Evolutionary conservation across 2,329 filamentous ascomycete genomes (phyloP), one percentile per base, ranked within the genome.

Genomic region (Beauveria caledonica): DNA sequence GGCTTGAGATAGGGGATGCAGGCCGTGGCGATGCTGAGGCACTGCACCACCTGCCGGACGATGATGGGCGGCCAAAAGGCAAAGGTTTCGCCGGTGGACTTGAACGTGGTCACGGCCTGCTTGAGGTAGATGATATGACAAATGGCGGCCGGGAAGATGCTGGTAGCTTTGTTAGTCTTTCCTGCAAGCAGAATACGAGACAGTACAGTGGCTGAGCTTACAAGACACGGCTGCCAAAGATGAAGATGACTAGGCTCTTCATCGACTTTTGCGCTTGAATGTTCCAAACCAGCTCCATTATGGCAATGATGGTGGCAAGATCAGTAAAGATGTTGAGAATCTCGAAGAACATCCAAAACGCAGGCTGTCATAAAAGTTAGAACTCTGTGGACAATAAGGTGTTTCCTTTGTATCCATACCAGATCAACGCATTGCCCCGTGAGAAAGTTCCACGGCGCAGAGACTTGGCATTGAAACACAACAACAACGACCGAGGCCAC

Each of bases 1-100:
- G 58, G 58, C 50, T 60, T 60, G 17, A 60, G 58, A 17, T 51
- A 54, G 3, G 58, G 58, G 19, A 60, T 45, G 36, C 58, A 60
- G 17, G 58, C 42, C 5, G 51, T 55, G 3, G 49, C 44, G 9
- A 60, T 60, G 42, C 50, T 49, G 5, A 60, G 48, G 44, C 50
- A 54, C 36, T 55, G 58, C 5, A 55, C 51, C 5, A 60, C 51
- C 33, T 60, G 58, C 17, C 27, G n/a, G 33, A 54, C 49, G 8
- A 60, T 54, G 9, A 60, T 44, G 1, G 51, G 50, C 1, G 58
- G 42, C 58, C 58, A 60, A 17, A 60, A 48, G 1, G 49, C 42
- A 23, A 60, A 60, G 1, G 44, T 55, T 5, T 51, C 50, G 29
- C 46, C n/a, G 5, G 51, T 54, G 17, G 51, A 21, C 3, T 36